Conservation (phyloP, 2,329 filamentous ascomycete genomes). For the Colletotrichum lini region DNA sequence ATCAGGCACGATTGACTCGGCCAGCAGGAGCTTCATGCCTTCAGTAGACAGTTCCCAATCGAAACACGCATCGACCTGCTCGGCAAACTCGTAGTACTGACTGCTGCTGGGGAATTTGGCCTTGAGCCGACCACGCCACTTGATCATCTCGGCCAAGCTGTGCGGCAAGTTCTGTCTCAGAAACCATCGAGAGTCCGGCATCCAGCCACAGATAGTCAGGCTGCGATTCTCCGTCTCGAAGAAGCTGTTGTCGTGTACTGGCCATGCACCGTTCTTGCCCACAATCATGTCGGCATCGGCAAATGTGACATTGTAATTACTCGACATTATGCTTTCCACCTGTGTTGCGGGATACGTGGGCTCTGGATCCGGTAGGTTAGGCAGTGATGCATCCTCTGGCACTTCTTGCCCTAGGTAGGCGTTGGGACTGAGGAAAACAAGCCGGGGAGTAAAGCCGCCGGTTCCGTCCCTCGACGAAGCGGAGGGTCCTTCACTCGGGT, state of each 20-base stretch:
- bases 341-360: conserved; percentile 17
- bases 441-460: neutral
- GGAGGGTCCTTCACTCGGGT: neutral
- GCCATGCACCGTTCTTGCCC: conserved; percentile 51
- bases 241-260: conserved; percentile 48
- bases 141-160: conserved; percentile 51
- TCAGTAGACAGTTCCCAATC: conserved; percentile 61
- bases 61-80: conserved; percentile 56
- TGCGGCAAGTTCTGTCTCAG: conserved; percentile 51
- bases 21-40: conserved; percentile 52
- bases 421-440: conserved; percentile 59
- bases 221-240: conserved; percentile 56
- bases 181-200: conserved; percentile 57
- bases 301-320: conserved; percentile 27
- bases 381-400: conserved; percentile 30
- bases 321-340: neutral
- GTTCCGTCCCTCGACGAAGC: neutral
- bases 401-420: conserved; percentile 54
- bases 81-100: conserved; percentile 48
- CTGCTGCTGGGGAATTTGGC: conserved; percentile 17
- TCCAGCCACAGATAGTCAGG: conserved; percentile 60
- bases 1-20: conserved; percentile 52
- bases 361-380: conserved; percentile 5
- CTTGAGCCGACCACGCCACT: conserved; percentile 42
- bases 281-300: conserved; percentile 44